These are phyloP conservation scores for Suhomyces anneliseae DNA, from an alignment of 1,139 yeast genomes.

Conservation along the genomic window DNA sequence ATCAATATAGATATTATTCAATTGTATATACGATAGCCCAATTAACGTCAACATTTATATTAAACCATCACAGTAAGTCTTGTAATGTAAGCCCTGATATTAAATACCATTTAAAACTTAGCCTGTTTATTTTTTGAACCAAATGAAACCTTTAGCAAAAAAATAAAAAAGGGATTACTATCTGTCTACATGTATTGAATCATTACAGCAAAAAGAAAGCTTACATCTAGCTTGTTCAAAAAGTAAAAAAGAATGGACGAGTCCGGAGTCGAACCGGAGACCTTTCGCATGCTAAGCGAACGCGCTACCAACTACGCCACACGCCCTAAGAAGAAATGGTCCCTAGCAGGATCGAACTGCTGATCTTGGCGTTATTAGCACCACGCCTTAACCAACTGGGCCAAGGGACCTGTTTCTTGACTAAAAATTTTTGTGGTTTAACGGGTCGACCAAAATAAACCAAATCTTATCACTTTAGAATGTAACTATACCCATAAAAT, in stretches of 20 bases:
- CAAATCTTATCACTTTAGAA: no score
- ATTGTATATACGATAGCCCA: neutral
- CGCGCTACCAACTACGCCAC: constrained; percentile 95
- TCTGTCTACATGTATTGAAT: neutral
- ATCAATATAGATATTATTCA: no score
- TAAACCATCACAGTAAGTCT: no score
- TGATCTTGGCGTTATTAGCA: constrained; percentile 43
- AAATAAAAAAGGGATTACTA: neutral
- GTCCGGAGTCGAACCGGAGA: constrained; percentile 90
- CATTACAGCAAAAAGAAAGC: constrained; percentile 1
- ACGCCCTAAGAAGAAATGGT: constrained; percentile 52
- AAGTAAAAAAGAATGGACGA: constrained; percentile 61
- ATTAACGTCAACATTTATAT: no score
- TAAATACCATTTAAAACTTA: neutral
- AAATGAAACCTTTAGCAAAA: neutral
- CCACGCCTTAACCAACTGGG: constrained; percentile 42
- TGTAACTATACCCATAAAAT: no score
- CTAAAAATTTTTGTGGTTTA: no score
- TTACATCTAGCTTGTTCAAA: no score
- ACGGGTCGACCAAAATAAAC: no score
- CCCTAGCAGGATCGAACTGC: constrained; percentile 38
- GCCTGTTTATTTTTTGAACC: neutral
- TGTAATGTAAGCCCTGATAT: no score
- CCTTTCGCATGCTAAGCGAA: constrained; percentile 89
- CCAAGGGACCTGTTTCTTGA: constrained; percentile 27